phyloP scores from a whole-genome alignment of 2,329 filamentous ascomycete species.

The Fusarium sp. region DNA sequence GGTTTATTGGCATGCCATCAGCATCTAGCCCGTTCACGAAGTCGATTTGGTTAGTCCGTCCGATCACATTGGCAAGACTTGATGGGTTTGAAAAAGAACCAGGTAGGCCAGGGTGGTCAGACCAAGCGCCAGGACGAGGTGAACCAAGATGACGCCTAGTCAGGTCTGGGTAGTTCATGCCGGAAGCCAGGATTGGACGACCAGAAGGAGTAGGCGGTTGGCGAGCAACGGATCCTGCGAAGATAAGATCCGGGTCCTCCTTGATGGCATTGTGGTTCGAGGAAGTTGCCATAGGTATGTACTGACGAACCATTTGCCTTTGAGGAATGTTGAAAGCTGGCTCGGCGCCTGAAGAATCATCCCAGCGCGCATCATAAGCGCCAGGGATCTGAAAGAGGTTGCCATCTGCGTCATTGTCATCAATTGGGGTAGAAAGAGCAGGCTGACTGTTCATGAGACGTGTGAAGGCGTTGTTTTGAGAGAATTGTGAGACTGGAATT shows the following conservation, averaged over 20 bases:
- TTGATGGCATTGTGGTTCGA: not conserved
- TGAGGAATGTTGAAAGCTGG: constrained; percentile 1
- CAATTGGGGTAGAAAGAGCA: constrained; percentile 13
- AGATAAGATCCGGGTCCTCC: constrained; percentile 16
- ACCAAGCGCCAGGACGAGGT: not conserved
- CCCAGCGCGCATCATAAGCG: constrained; percentile 40
- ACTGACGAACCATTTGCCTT: not conserved
- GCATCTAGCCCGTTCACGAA: constrained; percentile 51
- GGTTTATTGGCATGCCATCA: constrained; percentile 52
- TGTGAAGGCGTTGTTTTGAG: constrained; percentile 42
- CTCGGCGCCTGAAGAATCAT: constrained; percentile 12
- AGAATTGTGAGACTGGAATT: constrained; percentile 1
- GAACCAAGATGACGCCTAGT: not conserved
- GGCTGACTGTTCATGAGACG: constrained; percentile 48
- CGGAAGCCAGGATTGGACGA: not conserved
- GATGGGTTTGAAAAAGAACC: constrained; percentile 14
- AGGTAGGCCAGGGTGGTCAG: not conserved
- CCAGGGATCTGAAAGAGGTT: constrained; percentile 29
- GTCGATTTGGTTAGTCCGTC: constrained; percentile 53
- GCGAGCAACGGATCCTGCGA: constrained; percentile 8
- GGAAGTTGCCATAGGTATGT: not conserved
- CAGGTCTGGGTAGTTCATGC: constrained; percentile 24
- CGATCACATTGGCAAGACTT: constrained; percentile 52
- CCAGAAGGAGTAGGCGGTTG: constrained; percentile 4
- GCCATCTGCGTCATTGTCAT: not conserved